Evolutionary conservation across 495 filamentous ascomycete genomes (phyloP).

Genomic region (Cenococcum geophilum): DNA sequence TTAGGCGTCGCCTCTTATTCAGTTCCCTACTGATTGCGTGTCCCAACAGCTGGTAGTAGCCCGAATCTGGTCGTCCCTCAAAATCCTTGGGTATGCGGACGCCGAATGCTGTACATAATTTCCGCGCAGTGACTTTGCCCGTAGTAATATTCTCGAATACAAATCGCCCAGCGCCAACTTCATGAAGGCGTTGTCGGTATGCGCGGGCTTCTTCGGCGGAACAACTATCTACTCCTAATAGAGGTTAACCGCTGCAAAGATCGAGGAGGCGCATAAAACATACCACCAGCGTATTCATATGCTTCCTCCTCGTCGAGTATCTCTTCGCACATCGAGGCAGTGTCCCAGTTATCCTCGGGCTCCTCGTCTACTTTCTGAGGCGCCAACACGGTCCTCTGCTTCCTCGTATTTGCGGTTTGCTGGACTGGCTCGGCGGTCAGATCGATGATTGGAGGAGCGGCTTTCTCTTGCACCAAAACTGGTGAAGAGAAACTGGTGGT

Average conservation of each 20-base stretch:
- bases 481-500: background rate
- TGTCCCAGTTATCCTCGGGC: constrained; percentile 59
- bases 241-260: constrained; percentile 3
- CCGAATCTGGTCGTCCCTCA: constrained; percentile 42
- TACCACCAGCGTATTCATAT: constrained; percentile 29
- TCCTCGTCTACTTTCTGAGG: constrained; percentile 45
- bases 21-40: constrained; percentile 78
- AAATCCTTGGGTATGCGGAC: constrained; percentile 70
- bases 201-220: constrained; percentile 64
- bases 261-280: constrained; percentile 8
- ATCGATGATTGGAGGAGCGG: background rate
- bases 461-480: constrained; percentile 1
- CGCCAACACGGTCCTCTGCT: background rate
- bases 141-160: constrained; percentile 63
- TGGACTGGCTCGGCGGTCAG: background rate
- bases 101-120: constrained; percentile 87
- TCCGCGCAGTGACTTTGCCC: constrained; percentile 65
- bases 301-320: constrained; percentile 55
- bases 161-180: constrained; percentile 70
- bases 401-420: constrained; percentile 1
- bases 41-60: constrained; percentile 66
- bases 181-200: constrained; percentile 63
- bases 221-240: constrained; percentile 49
- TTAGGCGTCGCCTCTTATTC: constrained; percentile 70
- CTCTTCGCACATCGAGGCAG: constrained; percentile 62